Evolutionary conservation across 768 basidiomycete species (phyloP), one percentile per base, ranked within the genome.

Genomic region (Rhizopogon rudus): DNA sequence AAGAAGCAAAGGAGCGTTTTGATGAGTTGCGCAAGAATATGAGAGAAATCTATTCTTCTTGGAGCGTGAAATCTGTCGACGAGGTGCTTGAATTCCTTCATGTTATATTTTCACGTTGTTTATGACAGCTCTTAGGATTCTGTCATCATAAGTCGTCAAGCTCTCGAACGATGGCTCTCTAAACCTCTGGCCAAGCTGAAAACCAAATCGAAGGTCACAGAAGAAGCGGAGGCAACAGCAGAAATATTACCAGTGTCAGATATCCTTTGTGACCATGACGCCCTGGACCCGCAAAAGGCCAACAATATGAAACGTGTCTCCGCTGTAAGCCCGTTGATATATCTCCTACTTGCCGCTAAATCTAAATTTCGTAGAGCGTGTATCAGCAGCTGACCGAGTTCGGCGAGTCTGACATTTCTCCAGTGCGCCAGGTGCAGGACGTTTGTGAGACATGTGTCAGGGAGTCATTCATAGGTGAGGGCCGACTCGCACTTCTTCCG

Each of bases 221-320:
- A 56, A 40, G 63, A 58, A 22, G 61, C 59, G 44, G 54, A 33
- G 5, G 59, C 68, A n/a, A 42, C 61, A 6, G 45, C 41, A 13
- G 57, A 71, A 57, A 53, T 61, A 41, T 50, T 61, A 42, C 57
- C 67, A 16, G 73, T 77, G 40, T 59, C 71, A 7, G 79, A 81
- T 33, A 78, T 91, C 22, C 53, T 81, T 7, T 94, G 91, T 58
- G 60, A 60, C 17, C 91, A 94, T 65, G 78, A 77, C 4, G 66
- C 61, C 20, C 73, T 91, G 39, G 78, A 90, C 67, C 89, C 89
- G 10, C 61, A 60, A 22, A 84, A 81, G 64, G 77, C 79, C 3
- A 61, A 64, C 43, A 71, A 79, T 58, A 86, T 93, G 82, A 93
- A 91, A 63, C 78, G 84, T 48, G 77, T 94, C 41, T 77, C 72